These are phyloP conservation scores for Schwanniomyces etchellsii DNA, from an alignment of 1,139 yeast species.

Conservation along the genomic window DNA sequence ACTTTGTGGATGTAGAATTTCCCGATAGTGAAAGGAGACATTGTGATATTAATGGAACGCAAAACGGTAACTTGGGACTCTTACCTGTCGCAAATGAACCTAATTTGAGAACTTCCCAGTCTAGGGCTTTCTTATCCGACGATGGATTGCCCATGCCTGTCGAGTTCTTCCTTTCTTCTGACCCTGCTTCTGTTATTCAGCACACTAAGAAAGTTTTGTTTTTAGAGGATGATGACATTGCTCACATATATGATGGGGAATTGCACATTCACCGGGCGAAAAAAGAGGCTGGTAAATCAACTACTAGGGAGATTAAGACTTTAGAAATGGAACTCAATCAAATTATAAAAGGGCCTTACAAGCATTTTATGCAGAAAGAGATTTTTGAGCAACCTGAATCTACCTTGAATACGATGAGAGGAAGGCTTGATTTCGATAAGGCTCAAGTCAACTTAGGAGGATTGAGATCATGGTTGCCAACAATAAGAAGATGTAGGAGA, in stretches of 20 bases:
- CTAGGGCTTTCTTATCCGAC: slow-evolving; percentile 86
- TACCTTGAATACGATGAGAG: slow-evolving; percentile 98
- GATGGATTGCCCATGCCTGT: slow-evolving; percentile 93
- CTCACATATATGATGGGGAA: slow-evolving; percentile 97
- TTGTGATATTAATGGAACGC: slow-evolving; percentile 4
- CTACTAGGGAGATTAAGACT: slow-evolving; percentile 93
- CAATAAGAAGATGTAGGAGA: slow-evolving; percentile 92
- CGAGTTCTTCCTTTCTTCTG: slow-evolving; percentile 94
- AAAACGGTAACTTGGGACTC: slow-evolving; percentile 21
- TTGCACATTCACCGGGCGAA: slow-evolving; percentile 96
- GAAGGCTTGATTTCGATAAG: slow-evolving; percentile 90
- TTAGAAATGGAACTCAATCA: slow-evolving; percentile 95
- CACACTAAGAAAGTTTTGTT: slow-evolving; percentile 96
- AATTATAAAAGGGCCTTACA: slow-evolving; percentile 96
- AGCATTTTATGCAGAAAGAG: slow-evolving; percentile 98
- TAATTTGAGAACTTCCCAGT: slow-evolving; percentile 78
- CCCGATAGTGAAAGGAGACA: slow-evolving; percentile 45
- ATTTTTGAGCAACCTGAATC: slow-evolving; percentile 98
- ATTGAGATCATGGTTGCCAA: slow-evolving; percentile 73
- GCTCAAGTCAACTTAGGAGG: slow-evolving; percentile 84
- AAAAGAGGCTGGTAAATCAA: slow-evolving; percentile 83
- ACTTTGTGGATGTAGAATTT: slow-evolving; percentile 97
- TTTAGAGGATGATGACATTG: slow-evolving; percentile 97
- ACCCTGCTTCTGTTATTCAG: slow-evolving; percentile 96
- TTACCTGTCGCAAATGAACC: slow-evolving; percentile 40